A percentile compares a stretch with the other conserved stretches of the same genome.
phyloP scores from a whole-genome alignment of 2,329 filamentous ascomycete genomes.

The Diaporthe sp. region DNA sequence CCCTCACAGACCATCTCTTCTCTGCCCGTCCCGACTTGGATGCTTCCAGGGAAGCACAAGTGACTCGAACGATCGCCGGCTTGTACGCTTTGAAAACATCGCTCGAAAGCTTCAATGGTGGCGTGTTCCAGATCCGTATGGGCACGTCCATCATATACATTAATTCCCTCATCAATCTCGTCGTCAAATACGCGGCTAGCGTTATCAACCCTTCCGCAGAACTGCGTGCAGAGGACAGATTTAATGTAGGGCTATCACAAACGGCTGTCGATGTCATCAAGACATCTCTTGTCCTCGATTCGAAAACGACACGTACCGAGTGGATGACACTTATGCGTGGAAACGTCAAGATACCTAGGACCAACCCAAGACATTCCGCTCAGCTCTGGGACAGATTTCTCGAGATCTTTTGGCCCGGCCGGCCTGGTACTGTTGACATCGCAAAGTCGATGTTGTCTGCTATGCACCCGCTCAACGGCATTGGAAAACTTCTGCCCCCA shows the following conservation, averaged over 20 bases:
- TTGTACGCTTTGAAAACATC: slow-evolving; percentile 69
- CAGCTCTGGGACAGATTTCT: slow-evolving; percentile 83
- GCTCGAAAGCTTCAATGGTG: slow-evolving; percentile 64
- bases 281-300: slow-evolving; percentile 76
- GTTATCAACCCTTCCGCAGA: slow-evolving; percentile 68
- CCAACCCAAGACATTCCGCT: slow-evolving; percentile 76
- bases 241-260: slow-evolving; percentile 62
- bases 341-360: slow-evolving; percentile 70
- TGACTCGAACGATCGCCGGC: slow-evolving; percentile 72
- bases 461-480: slow-evolving; percentile 74
- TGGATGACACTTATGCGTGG: slow-evolving; percentile 70
- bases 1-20: slow-evolving; percentile 81
- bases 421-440: slow-evolving; percentile 71
- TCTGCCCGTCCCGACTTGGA: slow-evolving; percentile 67
- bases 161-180: slow-evolving; percentile 73
- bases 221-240: slow-evolving; percentile 55
- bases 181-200: slow-evolving; percentile 66
- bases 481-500: slow-evolving; percentile 76
- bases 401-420: slow-evolving; percentile 57
- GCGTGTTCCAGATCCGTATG: slow-evolving; percentile 54
- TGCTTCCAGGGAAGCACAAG: slow-evolving; percentile 67
- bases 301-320: slow-evolving; percentile 75
- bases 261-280: slow-evolving; percentile 73
- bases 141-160: slow-evolving; percentile 70
- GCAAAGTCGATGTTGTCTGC: slow-evolving; percentile 79